phyloP scores from a whole-genome alignment of 2,329 filamentous ascomycete species.

The Colletotrichum lindemuthianum region DNA sequence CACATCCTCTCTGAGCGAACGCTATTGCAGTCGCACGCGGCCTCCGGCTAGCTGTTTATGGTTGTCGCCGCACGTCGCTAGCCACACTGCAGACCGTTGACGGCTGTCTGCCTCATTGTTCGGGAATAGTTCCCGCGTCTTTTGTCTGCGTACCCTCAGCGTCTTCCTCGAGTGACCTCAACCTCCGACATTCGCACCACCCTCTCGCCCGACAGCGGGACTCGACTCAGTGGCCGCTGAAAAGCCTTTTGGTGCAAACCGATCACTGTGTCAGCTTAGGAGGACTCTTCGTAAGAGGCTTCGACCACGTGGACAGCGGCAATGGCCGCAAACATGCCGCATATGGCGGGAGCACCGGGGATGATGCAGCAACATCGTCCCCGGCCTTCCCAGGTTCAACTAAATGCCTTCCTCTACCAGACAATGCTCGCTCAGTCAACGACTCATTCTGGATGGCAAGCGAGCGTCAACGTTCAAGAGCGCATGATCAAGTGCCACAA shows the following conservation, averaged over 20 bases:
- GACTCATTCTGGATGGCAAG: conserved; percentile 52
- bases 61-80: conserved; percentile 43
- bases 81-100: conserved; percentile 44
- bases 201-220: conserved; percentile 9
- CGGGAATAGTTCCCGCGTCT: conserved; percentile 16
- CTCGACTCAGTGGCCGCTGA: conserved; percentile 12
- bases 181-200: neutral
- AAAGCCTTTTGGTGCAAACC: conserved; percentile 10
- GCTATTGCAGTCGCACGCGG: conserved; percentile 15
- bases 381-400: conserved; percentile 46
- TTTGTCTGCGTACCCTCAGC: neutral
- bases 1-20: too few relatives aligned
- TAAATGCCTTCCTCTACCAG: conserved; percentile 53
- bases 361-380: conserved; percentile 55
- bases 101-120: conserved; percentile 38
- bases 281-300: conserved; percentile 14
- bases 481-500: conserved; percentile 55
- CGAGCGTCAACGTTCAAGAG: conserved; percentile 49
- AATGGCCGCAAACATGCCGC: conserved; percentile 70
- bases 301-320: conserved; percentile 49
- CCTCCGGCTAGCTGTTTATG: conserved; percentile 42
- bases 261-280: conserved; percentile 19
- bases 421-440: conserved; percentile 48
- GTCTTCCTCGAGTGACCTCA: neutral
- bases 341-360: conserved; percentile 60